These are phyloP conservation scores for Xylaria sp. DNA, from an alignment of 2,329 filamentous ascomycete genomes.

Conservation along the genomic window DNA sequence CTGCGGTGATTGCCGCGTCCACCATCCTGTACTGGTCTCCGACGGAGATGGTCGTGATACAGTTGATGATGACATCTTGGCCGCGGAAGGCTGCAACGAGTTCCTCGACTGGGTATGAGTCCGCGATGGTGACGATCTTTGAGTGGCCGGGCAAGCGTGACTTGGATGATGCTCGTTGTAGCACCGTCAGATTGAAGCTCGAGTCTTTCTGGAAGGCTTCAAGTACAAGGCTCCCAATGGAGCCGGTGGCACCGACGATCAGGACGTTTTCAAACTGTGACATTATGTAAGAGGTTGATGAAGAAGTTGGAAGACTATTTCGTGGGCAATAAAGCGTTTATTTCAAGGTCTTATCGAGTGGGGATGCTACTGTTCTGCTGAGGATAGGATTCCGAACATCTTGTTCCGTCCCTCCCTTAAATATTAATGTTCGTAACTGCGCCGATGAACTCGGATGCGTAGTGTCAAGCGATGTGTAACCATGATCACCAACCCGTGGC, in stretches of 20 bases:
- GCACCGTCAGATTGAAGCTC: slow-evolving; percentile 44
- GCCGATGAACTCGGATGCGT: slow-evolving; percentile 9
- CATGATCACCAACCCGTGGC: neutral
- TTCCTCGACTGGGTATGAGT: slow-evolving; percentile 44
- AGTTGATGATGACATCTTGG: slow-evolving; percentile 54
- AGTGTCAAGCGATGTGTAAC: neutral
- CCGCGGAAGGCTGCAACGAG: slow-evolving; percentile 43
- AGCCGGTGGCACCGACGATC: slow-evolving; percentile 49
- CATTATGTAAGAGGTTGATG: slow-evolving; percentile 29
- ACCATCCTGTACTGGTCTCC: slow-evolving; percentile 62
- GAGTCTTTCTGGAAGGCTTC: slow-evolving; percentile 45
- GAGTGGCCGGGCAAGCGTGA: slow-evolving; percentile 37
- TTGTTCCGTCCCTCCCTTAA: slow-evolving; percentile 7
- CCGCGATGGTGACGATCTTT: slow-evolving; percentile 44
- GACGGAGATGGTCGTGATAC: slow-evolving; percentile 51
- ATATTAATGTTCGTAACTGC: neutral
- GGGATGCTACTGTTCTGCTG: neutral
- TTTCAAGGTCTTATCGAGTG: neutral
- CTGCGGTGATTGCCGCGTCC: slow-evolving; percentile 64
- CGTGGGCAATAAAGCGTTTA: neutral
- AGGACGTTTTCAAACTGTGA: slow-evolving; percentile 46
- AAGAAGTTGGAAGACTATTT: neutral
- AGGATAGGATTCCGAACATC: neutral
- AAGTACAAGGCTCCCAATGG: slow-evolving; percentile 47
- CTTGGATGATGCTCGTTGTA: slow-evolving; percentile 48